Base-by-base conservation (phyloP, 768 basidiomycete species). In the Collybia nuda region DNA sequence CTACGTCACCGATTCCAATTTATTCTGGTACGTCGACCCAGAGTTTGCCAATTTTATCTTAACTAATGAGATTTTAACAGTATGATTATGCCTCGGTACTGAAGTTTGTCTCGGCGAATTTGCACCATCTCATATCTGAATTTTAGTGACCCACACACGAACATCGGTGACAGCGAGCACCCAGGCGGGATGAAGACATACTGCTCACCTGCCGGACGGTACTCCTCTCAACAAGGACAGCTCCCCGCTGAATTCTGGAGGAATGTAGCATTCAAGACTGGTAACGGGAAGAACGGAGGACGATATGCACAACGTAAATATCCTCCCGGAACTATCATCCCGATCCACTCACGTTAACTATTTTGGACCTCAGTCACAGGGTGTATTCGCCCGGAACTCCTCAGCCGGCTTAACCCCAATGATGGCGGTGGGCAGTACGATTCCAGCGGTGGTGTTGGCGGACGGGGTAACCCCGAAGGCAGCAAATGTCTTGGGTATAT, bases 381-480 rank as follows among this genome's bases (percentile, higher is more conserved):
- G 5, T 83, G 81, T 53, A 82, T 83, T 44, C 63, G 69, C 15
- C 74, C 80, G 0, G 62, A 56, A 32, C 59, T 63, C n/a, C 63
- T 81, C 23, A 66, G 62, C 55, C 66, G 79, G 2, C 60, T 82
- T 21, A 78, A 80, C 56, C 62, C 73, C 1, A 60, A 64, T 41
- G 81, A 83, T 55, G 62, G 58, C 1, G 81, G 81, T 8, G 81
- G 81, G 1, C 79, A 83, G 56, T 83, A 83, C 57, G 80, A 81
- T 60, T 81, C 80, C 21, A 79, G 75, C 51, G 81, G 81, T 22
- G 81, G 81, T 3, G 64, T 52, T 2, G 71, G 67, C 21, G 79
- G 79, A n/a, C 56, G 49, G 6, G 81, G 81, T 1, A 82, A 82
- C 55, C 80, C 80, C 1, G 62, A 64, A 29, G 79, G 73, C 5